Evolutionary conservation across 1,284 basidiomycete genomes (phyloP).

Genomic region (Cyathus olla): DNA sequence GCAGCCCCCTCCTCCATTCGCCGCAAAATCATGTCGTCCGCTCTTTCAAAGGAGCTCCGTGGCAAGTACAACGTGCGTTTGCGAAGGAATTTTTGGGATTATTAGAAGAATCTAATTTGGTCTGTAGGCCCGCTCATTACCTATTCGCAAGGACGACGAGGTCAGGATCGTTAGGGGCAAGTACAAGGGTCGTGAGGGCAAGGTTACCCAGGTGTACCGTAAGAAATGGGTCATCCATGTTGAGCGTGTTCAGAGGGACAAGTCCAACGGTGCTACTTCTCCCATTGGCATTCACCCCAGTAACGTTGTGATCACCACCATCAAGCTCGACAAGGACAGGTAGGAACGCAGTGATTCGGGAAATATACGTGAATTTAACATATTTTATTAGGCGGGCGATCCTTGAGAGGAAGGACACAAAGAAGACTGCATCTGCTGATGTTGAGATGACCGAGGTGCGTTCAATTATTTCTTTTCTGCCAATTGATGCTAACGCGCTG

Average conservation of each 20-base stretch:
- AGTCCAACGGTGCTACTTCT: conserved; percentile 95
- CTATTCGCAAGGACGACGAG: conserved; percentile 98
- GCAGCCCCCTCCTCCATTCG: conserved; percentile 92
- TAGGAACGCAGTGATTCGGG: conserved; percentile 31
- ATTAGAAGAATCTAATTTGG: background rate
- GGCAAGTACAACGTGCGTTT: conserved; percentile 88
- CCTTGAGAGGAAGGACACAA: conserved; percentile 84
- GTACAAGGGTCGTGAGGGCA: conserved; percentile 99
- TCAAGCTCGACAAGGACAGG: conserved; percentile 94
- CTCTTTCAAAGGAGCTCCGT: conserved; percentile 96
- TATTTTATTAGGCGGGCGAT: conserved; percentile 72
- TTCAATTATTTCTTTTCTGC: conserved; percentile 24
- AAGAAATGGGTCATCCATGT: conserved; percentile 99
- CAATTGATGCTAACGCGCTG: conserved; percentile 6
- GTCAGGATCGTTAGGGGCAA: conserved; percentile 96
- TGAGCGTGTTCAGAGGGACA: conserved; percentile 98
- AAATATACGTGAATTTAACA: conserved; percentile 3
- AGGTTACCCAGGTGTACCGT: conserved; percentile 97
- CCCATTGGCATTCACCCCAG: conserved; percentile 97
- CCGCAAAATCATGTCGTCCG: conserved; percentile 98
- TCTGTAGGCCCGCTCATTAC: conserved; percentile 78
- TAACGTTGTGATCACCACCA: conserved; percentile 94
- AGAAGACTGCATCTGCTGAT: conserved; percentile 68
- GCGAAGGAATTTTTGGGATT: conserved; percentile 23
- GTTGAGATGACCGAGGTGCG: conserved; percentile 84